These are phyloP conservation scores for Alternaria consortialis DNA, from an alignment of 2,329 filamentous ascomycete species.

Conservation along the genomic window DNA sequence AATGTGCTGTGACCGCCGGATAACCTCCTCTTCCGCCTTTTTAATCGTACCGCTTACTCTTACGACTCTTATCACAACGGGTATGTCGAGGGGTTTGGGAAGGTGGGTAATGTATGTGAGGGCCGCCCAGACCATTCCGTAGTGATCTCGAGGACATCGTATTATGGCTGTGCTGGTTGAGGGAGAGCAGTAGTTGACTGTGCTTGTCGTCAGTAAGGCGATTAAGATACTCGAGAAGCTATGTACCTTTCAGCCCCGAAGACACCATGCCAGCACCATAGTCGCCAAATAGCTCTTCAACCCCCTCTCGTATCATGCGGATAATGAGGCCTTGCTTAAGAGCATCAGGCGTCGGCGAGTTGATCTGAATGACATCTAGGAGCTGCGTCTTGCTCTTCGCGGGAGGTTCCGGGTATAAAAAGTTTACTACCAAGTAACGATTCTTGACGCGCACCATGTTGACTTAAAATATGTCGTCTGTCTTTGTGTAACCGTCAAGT, in stretches of 20 bases:
- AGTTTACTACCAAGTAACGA: constrained; percentile 93
- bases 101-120: constrained; percentile 80
- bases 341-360: constrained; percentile 77
- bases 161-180: constrained; percentile 96
- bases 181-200: constrained; percentile 90
- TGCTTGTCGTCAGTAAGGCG: neutral
- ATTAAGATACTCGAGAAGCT: neutral
- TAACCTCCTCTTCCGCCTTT: constrained; percentile 89
- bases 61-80: constrained; percentile 84
- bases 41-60: constrained; percentile 91
- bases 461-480: neutral
- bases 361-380: constrained; percentile 74
- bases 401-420: constrained; percentile 77
- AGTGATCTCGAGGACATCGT: constrained; percentile 81
- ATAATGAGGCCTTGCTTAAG: constrained; percentile 73
- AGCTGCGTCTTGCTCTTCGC: constrained; percentile 48
- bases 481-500: neutral
- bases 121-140: constrained; percentile 88
- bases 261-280: constrained; percentile 81
- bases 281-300: constrained; percentile 68
- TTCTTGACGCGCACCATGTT: constrained; percentile 95
- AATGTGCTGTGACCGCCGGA: constrained; percentile 76
- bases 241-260: constrained; percentile 71
- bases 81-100: constrained; percentile 65
- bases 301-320: constrained; percentile 65